phyloP scores from a whole-genome alignment of 768 basidiomycete species.

The Hortiboletus campestris region DNA sequence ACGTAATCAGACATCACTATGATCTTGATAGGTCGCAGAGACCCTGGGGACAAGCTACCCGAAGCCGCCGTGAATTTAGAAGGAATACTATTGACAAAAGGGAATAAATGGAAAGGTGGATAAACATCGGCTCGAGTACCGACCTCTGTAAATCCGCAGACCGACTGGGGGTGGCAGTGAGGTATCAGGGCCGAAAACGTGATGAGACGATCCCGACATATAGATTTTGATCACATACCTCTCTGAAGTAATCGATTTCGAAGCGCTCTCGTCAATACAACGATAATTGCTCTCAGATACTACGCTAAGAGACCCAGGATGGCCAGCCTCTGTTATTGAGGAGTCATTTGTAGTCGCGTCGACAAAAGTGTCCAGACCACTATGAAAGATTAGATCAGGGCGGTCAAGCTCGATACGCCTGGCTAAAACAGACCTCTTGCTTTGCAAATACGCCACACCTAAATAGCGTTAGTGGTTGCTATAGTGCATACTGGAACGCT shows the following conservation, averaged over 20 bases:
- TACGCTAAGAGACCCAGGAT: constrained; percentile 17
- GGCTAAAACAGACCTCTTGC: constrained; percentile 10
- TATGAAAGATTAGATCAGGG: neutral
- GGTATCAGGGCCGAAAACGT: neutral
- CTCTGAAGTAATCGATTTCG: neutral
- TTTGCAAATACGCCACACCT: constrained; percentile 22
- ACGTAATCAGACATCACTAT: constrained; percentile 35
- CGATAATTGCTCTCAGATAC: constrained; percentile 25
- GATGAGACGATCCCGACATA: neutral
- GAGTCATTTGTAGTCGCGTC: neutral
- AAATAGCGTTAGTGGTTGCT: neutral
- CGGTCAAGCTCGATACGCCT: neutral
- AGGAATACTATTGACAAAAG: constrained; percentile 11
- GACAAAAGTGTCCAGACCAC: neutral
- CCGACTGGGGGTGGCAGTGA: neutral
- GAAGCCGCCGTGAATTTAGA: constrained; percentile 12
- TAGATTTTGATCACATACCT: constrained; percentile 7
- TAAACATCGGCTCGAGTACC: neutral
- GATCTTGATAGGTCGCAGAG: constrained; percentile 28
- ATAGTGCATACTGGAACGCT: neutral
- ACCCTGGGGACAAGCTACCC: constrained; percentile 2
- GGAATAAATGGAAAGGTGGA: neutral
- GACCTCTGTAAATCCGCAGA: constrained; percentile 17
- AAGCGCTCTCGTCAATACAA: constrained; percentile 8
- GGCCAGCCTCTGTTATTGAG: neutral